Base-by-base conservation (phyloP, 1,139 yeast genomes). In the Yamadazyma dendronema region DNA sequence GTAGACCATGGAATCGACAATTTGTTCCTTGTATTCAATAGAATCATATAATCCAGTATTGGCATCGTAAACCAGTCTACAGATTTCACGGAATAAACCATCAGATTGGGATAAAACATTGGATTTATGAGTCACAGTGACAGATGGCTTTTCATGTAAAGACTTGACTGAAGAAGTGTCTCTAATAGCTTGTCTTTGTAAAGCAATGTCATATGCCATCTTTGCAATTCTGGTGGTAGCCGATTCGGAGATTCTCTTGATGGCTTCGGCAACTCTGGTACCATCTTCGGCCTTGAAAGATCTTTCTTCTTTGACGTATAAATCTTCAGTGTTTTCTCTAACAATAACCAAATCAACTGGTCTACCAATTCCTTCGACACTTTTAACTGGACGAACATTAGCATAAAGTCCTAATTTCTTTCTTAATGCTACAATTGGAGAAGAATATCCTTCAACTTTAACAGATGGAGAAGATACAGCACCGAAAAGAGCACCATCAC, bases 1-100 rank as follows among this genome's bases (percentile, higher is more conserved):
- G 79, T 92, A 92, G 42, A 92, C 98, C 98, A 94, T 92, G 17
- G 97, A 89, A 71, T 92, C 98, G 35, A 92, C 97, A 59, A 92
- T 90, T 72, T 92, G 98, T 69, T 92, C 98, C 60, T 86, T 86
- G 65, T 88, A 76, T 31, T 70, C 74, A 41, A 89, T 71, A 28
- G 75, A 59, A 19, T 71, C 71, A 59, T 74, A 86, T 50, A 67
- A 64, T 40, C 70, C 80, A 40, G 70, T 66, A 66, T 82, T 77
- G 42, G 79, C 74, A 50, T 83, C 84, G 66, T 84, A 89, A 34
- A 86, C 83, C 42, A 76, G 74, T 59, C 81, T 82, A 61, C 94
- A 80, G 30, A 92, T 78, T 72, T 92, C 97, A 62, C 98, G 83
- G 83, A 92, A 92, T 53, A 92, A 76, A 46, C 98, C 98, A 63